phyloP scores from a whole-genome alignment of 2,329 filamentous ascomycete genomes.

The Colletotrichum eremochloae region DNA sequence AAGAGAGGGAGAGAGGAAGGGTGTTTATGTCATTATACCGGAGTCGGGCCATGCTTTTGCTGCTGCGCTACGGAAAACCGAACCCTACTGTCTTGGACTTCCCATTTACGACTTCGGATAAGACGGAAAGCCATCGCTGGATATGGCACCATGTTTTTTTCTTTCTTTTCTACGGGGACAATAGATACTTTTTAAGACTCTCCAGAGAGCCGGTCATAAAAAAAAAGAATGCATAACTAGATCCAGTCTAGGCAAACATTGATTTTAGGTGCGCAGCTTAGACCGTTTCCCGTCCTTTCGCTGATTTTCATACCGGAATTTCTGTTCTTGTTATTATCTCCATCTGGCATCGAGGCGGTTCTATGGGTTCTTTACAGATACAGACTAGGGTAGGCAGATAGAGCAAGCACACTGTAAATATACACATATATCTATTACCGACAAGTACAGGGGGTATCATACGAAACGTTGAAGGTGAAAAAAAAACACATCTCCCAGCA shows the following conservation, averaged over 20 bases:
- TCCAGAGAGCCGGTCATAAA: conserved; percentile 41
- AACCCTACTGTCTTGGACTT: neutral
- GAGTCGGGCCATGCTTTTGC: conserved; percentile 27
- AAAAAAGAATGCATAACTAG: conserved; percentile 25
- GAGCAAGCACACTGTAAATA: neutral
- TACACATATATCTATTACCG: neutral
- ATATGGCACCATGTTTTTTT: conserved; percentile 27
- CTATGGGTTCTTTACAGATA: neutral
- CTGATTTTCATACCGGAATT: neutral
- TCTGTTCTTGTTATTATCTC: neutral
- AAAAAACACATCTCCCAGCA: neutral
- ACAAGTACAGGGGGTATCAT: conserved; percentile 14
- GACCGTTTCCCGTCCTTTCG: neutral
- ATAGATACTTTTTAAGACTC: conserved; percentile 40
- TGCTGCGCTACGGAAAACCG: conserved; percentile 24
- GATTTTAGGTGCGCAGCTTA: conserved; percentile 23
- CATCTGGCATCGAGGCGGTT: neutral
- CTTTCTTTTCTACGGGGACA: conserved; percentile 21
- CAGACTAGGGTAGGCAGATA: neutral
- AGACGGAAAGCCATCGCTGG: conserved; percentile 7
- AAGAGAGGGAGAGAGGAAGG: neutral
- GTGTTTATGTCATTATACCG: conserved; percentile 23
- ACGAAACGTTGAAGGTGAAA: neutral
- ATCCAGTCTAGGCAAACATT: conserved; percentile 37
- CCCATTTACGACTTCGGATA: conserved; percentile 20